Conservation (phyloP, 495 filamentous ascomycete species). For the Annulohypoxylon bovei region DNA sequence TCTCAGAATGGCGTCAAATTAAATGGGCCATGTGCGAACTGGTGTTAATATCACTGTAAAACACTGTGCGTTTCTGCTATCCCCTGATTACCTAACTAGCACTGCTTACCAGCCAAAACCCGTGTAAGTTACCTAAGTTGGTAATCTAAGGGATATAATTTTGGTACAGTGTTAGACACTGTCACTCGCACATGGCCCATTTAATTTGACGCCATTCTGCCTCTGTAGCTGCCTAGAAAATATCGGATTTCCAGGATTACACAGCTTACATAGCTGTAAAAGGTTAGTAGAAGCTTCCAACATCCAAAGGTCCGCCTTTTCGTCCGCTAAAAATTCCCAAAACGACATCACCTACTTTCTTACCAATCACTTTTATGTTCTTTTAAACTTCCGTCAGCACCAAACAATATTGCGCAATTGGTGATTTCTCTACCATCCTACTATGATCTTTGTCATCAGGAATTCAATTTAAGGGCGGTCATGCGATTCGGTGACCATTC, state of each 20-base stretch:
- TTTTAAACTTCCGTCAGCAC: conserved; percentile 42
- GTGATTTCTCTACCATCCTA: conserved; percentile 16
- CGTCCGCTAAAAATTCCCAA: conserved; percentile 25
- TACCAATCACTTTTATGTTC: conserved; percentile 22
- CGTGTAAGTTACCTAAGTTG: too few species aligned
- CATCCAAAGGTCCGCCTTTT: conserved; percentile 27
- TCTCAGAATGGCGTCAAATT: too few species aligned
- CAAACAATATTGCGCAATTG: conserved; percentile 44
- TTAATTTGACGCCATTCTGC: too few species aligned
- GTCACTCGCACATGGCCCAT: too few species aligned
- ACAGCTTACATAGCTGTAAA: conserved; percentile 6
- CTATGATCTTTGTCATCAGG: conserved; percentile 45
- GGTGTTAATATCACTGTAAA: too few species aligned
- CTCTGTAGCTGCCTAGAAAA: conserved; percentile 1
- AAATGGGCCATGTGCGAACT: too few species aligned
- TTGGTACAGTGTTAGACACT: too few species aligned
- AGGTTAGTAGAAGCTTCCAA: conserved; percentile 24
- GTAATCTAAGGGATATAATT: too few species aligned
- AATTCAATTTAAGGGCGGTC: conserved; percentile 36
- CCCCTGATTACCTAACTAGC: too few species aligned
- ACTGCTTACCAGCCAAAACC: too few species aligned
- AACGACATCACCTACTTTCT: conserved; percentile 34
- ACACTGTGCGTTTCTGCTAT: too few species aligned
- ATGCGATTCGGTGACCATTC: conserved; percentile 48
- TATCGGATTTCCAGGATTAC: neutral